Evolutionary conservation across 495 filamentous ascomycete genomes (phyloP).

Genomic region (Penicillium ochrochloron): DNA sequence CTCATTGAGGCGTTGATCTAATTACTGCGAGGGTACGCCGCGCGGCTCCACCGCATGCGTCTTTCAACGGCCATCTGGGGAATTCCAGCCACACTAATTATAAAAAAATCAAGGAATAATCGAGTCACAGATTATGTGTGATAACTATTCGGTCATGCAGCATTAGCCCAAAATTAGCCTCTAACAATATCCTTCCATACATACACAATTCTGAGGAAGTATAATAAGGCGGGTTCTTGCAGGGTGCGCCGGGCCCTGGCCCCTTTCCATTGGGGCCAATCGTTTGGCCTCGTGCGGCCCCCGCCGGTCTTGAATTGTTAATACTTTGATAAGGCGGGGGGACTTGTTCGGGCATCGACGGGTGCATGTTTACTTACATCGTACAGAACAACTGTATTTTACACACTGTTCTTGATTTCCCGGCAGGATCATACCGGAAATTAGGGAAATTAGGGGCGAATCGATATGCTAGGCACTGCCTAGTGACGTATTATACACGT

Average conservation of each 20-base stretch:
- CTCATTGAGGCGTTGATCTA: neutral
- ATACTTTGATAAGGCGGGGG: neutral
- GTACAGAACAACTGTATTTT: neutral
- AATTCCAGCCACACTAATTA: neutral
- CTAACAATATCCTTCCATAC: neutral
- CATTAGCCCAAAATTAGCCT: neutral
- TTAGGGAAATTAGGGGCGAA: neutral
- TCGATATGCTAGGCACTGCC: neutral
- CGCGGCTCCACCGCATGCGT: constrained; percentile 22
- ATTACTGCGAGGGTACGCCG: constrained; percentile 2
- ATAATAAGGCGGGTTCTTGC: neutral
- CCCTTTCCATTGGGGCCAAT: constrained; percentile 13
- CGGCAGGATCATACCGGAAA: neutral
- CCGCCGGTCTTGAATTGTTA: neutral
- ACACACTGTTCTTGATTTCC: neutral
- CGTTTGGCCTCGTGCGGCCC: constrained; percentile 20
- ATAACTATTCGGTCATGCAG: neutral
- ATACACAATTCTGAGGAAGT: too few species aligned
- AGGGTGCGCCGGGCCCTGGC: neutral
- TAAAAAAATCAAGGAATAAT: neutral
- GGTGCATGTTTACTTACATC: neutral
- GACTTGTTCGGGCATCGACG: constrained; percentile 5
- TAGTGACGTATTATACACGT: neutral
- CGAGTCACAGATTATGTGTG: too few species aligned
- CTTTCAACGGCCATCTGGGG: constrained; percentile 15